Base-by-base conservation (phyloP, 2,329 filamentous ascomycete species). In the Pyrenophora teres region DNA sequence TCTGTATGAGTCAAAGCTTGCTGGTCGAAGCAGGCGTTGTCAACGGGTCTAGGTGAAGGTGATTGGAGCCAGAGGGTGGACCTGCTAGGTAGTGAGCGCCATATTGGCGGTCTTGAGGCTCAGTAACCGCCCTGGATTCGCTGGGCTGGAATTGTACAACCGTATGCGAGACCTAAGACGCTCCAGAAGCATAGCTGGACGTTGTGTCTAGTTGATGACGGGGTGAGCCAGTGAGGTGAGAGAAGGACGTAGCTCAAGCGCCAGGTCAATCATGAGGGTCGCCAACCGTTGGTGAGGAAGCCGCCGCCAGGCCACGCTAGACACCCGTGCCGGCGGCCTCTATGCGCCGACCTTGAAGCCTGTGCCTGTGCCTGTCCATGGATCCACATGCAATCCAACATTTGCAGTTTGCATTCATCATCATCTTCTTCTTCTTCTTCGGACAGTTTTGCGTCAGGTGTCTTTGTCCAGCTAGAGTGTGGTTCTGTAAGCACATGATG, bases 61-160 rank as follows among this genome's bases (percentile, higher is more conserved):
- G 70, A 74, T 74, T 74, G 72, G 72, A 64, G 53, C 55, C 48
- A 50, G 43, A 58, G 47, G 50, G 50, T 53, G 59, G 53, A 64
- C 64, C 59, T 60, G 63, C 54, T 54, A 54, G 51, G 51, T 63
- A 61, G 60, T 53, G 65, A 66, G 68, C 71, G 70, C 71, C 68
- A 71, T 66, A 45, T 52, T 46, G 38, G 55, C 55, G 60, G 61
- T 43, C 48, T 62, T 59, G 63, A 66, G 62, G 63, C 63, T 67
- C 62, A 57, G 53, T 71, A 74, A 64, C 62, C 70, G 70, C 70
- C 65, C 52, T 61, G 62, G 67, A 74, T 72, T 72, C 66, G 71
- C 64, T 71, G 61, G 59, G 45, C 41, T 50, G 57, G 57, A 65
- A 60, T 68, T 71, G 66, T 67, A 65, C 64, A 59, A 69, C 65